phyloP scores from a whole-genome alignment of 305 asterid species.

The Petunia hybrid region DNA sequence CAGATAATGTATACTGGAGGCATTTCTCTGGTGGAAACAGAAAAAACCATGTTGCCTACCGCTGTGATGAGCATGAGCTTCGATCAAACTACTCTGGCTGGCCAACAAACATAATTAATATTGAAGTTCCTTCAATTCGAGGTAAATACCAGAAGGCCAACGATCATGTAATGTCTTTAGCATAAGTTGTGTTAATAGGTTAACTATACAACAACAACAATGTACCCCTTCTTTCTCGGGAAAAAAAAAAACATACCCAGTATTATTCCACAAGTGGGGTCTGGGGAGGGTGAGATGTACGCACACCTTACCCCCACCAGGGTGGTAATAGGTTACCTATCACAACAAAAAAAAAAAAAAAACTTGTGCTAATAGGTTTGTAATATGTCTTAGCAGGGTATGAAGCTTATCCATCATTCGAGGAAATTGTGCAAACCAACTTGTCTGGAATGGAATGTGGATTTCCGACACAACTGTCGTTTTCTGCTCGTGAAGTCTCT shows the following conservation, averaged over 20 bases:
- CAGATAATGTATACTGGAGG: conserved; percentile 71
- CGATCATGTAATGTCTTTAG: conserved; percentile 35
- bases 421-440: conserved; percentile 62
- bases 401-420: conserved; percentile 83
- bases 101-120: conserved; percentile 92
- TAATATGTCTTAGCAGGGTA: conserved; percentile 57
- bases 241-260: too few relatives aligned
- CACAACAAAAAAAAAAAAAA: too few relatives aligned
- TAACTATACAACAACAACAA: neutral
- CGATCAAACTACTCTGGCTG: conserved; percentile 88
- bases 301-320: too few relatives aligned
- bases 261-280: too few relatives aligned
- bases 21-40: conserved; percentile 73
- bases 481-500: conserved; percentile 95
- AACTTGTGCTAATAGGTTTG: conserved; percentile 27
- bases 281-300: too few relatives aligned
- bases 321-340: too few relatives aligned
- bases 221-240: too few relatives aligned
- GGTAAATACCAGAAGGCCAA: conserved; percentile 53
- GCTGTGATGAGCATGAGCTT: conserved; percentile 77
- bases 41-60: conserved; percentile 64
- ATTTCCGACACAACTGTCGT: conserved; percentile 85
- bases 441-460: conserved; percentile 77
- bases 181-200: conserved; percentile 27
- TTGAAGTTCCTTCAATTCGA: conserved; percentile 82